Evolutionary conservation across 106 monocot species (phyloP), one percentile per base, ranked within the genome.

Genomic region (Acorus gramineus): DNA sequence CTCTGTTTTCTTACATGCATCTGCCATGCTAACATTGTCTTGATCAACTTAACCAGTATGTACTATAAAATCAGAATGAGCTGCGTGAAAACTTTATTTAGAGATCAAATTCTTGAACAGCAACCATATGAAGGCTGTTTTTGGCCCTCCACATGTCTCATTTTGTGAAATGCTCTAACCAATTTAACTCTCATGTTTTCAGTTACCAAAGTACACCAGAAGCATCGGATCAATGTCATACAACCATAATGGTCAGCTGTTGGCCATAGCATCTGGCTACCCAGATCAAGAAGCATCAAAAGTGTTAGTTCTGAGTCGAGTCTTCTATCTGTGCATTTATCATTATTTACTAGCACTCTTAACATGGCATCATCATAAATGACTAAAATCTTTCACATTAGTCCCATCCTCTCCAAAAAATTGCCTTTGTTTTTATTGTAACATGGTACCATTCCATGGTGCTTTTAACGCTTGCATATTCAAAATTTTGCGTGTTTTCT

Each of bases 211-310:
- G 55, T 74, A 76, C 47, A 58, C 73, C 11, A 66, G 64, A 42
- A 77, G 79, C 70, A 66, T 82, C 47, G 61, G 82, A 14, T 86
- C 82, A 8, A 66, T 86, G 52, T 72, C 79, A 59, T 86, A 69
- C 57, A 82, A 79, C 61, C 54, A 63, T 10, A 67, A 4, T 59
- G 82, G 82, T 59, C 76, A 74, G 61, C 50, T 69, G 69, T 71
- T 86, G 63, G 86, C 82, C 55, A 71, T 82, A 58, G 82, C 82
- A 60, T 76, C 75, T 6, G 73, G 79, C 72, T 71, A 53, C 44
- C 78, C 75, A 3, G 79, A 73, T 59, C 70, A 76, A 49, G 82
- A 86, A 52, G 76, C 66, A 49, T 64, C 70, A 63, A 78, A 86
- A 76, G 13, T 66, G 86, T 86, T 11, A 85, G 81, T 81, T 42